Evolutionary conservation across 345 rosid species (phyloP), one percentile per base, ranked within the genome.

Genomic region (Gynandropsis gynandra): DNA sequence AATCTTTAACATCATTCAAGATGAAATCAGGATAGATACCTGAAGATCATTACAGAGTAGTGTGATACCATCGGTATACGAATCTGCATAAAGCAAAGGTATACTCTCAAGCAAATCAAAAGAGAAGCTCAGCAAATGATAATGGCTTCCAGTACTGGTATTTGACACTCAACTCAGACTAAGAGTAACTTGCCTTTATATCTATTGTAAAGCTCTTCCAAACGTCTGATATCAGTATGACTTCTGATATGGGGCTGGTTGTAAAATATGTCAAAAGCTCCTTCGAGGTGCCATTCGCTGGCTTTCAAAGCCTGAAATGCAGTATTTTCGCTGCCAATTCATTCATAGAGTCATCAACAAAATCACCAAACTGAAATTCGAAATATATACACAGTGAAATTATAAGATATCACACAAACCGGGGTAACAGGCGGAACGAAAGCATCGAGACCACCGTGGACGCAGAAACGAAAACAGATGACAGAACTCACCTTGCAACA

Each of bases 271-370:
- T 92, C 97, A 76, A 92, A 78, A 12, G 98, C 96, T 16, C 84
- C 93, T 74, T 92, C 98, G 20, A 87, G 83, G 59, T 85, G 83
- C 98, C 98, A 92, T 43, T 92, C 95, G 41, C 88, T 82, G 16
- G 86, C 81, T 74, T 84, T 87, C 66, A 92, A 74, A 64, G 89
- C 78, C 72, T 82, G 96, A 66, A 80, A 68, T 16, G 98, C 88
- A 66, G 50, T 60, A 68, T 84, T 92, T 56, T 92, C 98, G 61
- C 98, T 92, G 79, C 82, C 73, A 46, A 42, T 46, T 20, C 29
- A 31, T 37, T 31, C 14, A 53, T 32, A 24, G 40, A 5, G 29
- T 15, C 17, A 52, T 34, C 40, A 10, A 29, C 19, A 16, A 51
- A 21, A 54, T 42, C 56, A 14, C 27, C 37, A 36, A 40, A 32